Base-by-base conservation (phyloP, 2,329 filamentous ascomycete genomes). In the Calonectria multiphialidica region DNA sequence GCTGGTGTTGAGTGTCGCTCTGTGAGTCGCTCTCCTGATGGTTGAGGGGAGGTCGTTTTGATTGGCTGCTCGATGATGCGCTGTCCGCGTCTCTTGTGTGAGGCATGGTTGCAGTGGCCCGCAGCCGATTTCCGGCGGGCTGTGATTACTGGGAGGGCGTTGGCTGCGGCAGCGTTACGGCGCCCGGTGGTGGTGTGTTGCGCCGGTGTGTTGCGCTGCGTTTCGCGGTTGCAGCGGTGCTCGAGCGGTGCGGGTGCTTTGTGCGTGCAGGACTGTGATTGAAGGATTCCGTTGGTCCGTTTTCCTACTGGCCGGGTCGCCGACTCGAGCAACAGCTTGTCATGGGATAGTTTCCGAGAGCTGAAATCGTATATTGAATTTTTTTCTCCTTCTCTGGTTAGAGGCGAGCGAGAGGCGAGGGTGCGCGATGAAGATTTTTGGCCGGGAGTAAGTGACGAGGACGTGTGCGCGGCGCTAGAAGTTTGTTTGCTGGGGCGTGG, bases 11-110 rank as follows among this genome's bases (percentile, higher is more conserved):
- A 61, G 66, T 63, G 42, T 80, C 82, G 76, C 80, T 82, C 64
- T 83, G 79, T 35, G 82, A 76, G 75, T 82, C 80, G 78, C 81
- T 83, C 73, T 84, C 81, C 76, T 80, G 81, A 71, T 82, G 81
- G 76, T 74, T 79, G 79, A 82, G 81, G 67, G 83, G 75, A 79
- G 87, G 85, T 30, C 86, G 86, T 84, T 89, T 90, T 90, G 88
- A 90, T 90, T 90, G 88, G 88, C 84, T 83, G 80, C 82, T 82
- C 76, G 84, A 81, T 76, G 86, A 84, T 82, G 85, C 82, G 83
- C 86, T 87, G 82, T 88, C 85, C 77, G 80, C 80, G 77, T 89
- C 86, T 81, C 82, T 84, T 80, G 87, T 86, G 78, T 82, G 83
- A 79, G 83, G 80, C 86, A 84, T 86, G 81, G 75, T 76, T 81